A percentile compares a stretch with the other conserved stretches of the same genome.
Evolutionary conservation across 345 rosid species (phyloP).

Genomic region (Ailanthus altissimus): DNA sequence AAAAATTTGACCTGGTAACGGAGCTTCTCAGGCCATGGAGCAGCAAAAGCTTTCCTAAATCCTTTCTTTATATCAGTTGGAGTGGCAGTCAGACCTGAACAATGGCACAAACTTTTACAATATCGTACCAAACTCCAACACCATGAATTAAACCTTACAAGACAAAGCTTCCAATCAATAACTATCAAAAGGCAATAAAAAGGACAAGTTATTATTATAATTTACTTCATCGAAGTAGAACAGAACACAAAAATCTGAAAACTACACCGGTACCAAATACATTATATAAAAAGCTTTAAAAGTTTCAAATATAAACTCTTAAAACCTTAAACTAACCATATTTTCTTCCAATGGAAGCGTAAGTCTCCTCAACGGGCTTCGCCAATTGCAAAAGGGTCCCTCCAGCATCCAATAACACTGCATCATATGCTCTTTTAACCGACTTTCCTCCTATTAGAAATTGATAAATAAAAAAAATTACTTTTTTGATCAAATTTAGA

Average conservation of each 20-base stretch:
- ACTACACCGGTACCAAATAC: neutral
- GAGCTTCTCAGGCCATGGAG: conserved; percentile 80
- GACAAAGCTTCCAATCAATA: neutral
- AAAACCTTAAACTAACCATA: conserved; percentile 51
- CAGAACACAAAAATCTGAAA: neutral
- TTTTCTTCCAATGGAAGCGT: conserved; percentile 74
- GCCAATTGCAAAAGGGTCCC: conserved; percentile 85
- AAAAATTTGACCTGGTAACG: conserved; percentile 66
- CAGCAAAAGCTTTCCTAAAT: conserved; percentile 77
- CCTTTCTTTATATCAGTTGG: conserved; percentile 78
- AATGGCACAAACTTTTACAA: neutral
- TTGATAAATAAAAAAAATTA: neutral
- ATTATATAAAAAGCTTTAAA: neutral
- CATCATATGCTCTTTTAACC: conserved; percentile 64
- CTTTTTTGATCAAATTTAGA: neutral
- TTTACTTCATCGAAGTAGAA: neutral
- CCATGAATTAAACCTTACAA: neutral
- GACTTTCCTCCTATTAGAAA: conserved; percentile 26
- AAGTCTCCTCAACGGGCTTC: conserved; percentile 74
- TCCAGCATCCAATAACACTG: conserved; percentile 80
- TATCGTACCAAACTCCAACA: neutral
- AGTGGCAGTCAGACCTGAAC: conserved; percentile 60
- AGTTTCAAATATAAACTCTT: neutral
- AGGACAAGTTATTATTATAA: neutral
- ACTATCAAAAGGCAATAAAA: neutral